These are phyloP conservation scores for Coccomyxa sp. DNA, from an alignment of 139 green algal genomes.

Conservation along the genomic window DNA sequence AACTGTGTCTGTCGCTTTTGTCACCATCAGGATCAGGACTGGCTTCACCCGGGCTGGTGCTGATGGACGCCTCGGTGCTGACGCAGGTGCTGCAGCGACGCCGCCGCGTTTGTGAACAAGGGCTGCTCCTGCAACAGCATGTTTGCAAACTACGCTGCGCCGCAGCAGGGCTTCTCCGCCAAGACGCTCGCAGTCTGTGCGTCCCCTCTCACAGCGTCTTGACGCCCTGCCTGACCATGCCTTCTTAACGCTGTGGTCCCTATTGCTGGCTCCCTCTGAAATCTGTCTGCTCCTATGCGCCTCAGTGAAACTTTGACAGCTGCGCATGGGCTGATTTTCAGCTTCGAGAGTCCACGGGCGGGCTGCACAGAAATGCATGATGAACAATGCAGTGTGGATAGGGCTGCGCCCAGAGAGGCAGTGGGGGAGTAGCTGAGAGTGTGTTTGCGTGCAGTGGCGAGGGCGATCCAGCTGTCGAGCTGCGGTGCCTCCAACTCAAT, in stretches of 20 bases:
- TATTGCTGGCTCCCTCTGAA: neutral
- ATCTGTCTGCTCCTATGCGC: neutral
- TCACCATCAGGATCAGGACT: neutral
- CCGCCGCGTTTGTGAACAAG: neutral
- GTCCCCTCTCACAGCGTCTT: neutral
- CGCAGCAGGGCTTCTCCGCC: neutral
- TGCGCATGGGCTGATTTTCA: neutral
- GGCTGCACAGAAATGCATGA: neutral
- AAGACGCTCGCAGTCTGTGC: neutral
- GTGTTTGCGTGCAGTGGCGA: neutral
- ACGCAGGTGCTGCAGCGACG: neutral
- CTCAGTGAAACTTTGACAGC: neutral
- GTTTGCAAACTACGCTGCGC: neutral
- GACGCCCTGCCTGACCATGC: neutral
- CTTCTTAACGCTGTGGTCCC: neutral
- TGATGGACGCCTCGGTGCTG: neutral
- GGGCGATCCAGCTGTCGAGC: neutral
- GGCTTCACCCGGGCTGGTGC: neutral
- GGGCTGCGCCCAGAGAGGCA: no score
- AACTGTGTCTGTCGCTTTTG: no score
- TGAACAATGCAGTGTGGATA: no score
- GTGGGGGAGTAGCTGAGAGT: no score
- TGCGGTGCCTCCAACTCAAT: neutral
- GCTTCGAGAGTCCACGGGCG: neutral
- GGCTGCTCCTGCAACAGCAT: neutral